Evolutionary conservation across 495 filamentous ascomycete genomes (phyloP).

Genomic region (Penicillium taxi): DNA sequence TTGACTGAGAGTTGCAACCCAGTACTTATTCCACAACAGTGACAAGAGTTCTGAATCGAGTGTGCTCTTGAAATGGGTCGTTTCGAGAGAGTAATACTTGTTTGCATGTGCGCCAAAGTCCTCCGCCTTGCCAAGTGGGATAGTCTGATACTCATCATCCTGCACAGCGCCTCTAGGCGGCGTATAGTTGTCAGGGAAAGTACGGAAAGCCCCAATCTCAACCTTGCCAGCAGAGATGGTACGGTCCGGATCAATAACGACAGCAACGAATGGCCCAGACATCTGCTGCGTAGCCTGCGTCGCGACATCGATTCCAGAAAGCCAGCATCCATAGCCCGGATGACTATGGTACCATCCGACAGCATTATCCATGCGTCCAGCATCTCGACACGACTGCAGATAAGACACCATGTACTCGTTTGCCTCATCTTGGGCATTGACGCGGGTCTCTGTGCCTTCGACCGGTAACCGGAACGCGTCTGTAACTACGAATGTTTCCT

Average conservation of each 20-base stretch:
- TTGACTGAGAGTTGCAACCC: constrained; percentile 97
- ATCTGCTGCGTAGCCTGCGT: constrained; percentile 85
- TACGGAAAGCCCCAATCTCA: constrained; percentile 95
- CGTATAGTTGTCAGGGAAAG: constrained; percentile 72
- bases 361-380: constrained; percentile 76
- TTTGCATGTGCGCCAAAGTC: constrained; percentile 92
- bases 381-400: constrained; percentile 63
- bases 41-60: constrained; percentile 81
- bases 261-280: constrained; percentile 85
- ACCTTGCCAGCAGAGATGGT: constrained; percentile 93
- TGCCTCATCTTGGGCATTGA: constrained; percentile 90
- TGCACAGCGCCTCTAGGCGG: constrained; percentile 37
- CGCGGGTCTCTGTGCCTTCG: constrained; percentile 94
- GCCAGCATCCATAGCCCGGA: constrained; percentile 97
- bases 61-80: constrained; percentile 86
- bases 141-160: constrained; percentile 50
- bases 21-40: constrained; percentile 98
- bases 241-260: constrained; percentile 95
- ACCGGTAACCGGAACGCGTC: constrained; percentile 93
- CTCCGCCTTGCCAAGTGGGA: constrained; percentile 84
- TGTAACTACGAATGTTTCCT: constrained; percentile 82
- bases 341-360: constrained; percentile 99
- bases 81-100: constrained; percentile 83
- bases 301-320: constrained; percentile 87
- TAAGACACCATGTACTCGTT: constrained; percentile 95